Percentiles rank a stretch among this genome's conserved stretches.
phyloP scores from a whole-genome alignment of 2,329 filamentous ascomycete species.

The Ceratocystiopsis sp. region DNA sequence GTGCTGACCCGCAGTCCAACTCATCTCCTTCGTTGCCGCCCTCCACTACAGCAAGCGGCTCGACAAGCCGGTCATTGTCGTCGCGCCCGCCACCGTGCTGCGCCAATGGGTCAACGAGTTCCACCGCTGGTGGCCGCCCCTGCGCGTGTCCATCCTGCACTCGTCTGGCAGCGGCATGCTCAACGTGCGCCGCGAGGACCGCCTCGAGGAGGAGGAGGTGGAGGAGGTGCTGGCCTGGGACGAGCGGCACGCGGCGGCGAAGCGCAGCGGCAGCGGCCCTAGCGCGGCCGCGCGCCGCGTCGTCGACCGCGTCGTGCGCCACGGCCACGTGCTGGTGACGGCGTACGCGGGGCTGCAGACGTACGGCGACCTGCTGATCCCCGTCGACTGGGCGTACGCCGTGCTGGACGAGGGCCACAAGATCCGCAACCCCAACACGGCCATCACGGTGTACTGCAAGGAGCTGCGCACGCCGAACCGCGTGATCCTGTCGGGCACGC shows the following conservation, averaged over 20 bases:
- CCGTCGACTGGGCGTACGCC: conserved; percentile 80
- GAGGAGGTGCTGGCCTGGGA: conserved; percentile 27
- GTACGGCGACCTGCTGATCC: conserved; percentile 67
- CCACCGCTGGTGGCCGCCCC: conserved; percentile 97
- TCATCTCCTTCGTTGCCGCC: conserved; percentile 67
- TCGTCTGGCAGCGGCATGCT: conserved; percentile 95
- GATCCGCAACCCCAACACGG: conserved; percentile 89
- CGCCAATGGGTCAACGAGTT: conserved; percentile 98
- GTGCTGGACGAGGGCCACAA: conserved; percentile 96
- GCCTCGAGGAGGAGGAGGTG: conserved; percentile 18
- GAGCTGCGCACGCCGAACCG: conserved; percentile 79
- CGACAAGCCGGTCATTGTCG: conserved; percentile 70
- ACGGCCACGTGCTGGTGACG: conserved; percentile 87
- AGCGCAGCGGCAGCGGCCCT: conserved; percentile 40
- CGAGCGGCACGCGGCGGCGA: background rate
- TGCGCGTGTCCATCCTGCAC: conserved; percentile 87
- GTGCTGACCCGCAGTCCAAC: conserved; percentile 23
- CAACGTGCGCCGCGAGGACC: conserved; percentile 47
- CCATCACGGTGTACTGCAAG: conserved; percentile 90
- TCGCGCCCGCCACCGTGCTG: conserved; percentile 86
- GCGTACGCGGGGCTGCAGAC: conserved; percentile 94
- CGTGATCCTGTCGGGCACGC: conserved; percentile 86
- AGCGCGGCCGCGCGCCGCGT: conserved; percentile 66
- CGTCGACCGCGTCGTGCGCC: conserved; percentile 60
- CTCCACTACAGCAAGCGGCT: conserved; percentile 83